Percentiles rank a stretch among this genome's conserved stretches.
Conservation (phyloP, 129 eudicot genomes). For the Flaveria robusta region DNA sequence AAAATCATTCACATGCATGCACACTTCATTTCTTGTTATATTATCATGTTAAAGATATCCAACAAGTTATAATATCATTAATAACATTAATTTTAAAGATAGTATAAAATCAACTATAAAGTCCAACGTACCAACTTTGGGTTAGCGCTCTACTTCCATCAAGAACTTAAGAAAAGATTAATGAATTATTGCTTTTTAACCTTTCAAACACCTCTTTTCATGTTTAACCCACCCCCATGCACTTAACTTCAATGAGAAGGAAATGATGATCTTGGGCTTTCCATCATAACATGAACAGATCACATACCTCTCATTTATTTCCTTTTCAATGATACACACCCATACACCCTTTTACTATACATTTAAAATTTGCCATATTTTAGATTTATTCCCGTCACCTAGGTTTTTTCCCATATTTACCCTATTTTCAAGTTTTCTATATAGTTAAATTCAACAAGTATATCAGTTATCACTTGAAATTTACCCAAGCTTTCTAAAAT, state of each 20-base stretch:
- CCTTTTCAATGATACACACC: conserved; percentile 7
- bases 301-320: background rate
- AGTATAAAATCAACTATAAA: background rate
- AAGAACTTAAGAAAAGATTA: background rate
- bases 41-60: background rate
- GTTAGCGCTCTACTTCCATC: no score
- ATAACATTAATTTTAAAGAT: no score
- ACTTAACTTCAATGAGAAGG: background rate
- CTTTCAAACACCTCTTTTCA: background rate
- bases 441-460: background rate
- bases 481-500: background rate
- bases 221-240: conserved; percentile 1
- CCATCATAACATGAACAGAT: background rate
- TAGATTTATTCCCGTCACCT: background rate
- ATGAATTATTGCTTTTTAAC: background rate
- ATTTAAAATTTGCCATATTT: background rate
- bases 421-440: background rate
- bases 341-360: background rate
- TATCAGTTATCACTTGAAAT: no score
- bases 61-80: background rate
- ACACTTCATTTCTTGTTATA: background rate
- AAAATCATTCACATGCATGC: background rate
- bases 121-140: background rate
- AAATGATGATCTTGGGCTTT: background rate
- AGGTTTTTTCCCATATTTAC: background rate